Conservation (phyloP, 257 asterid genomes). For the Pogostemon cablin region DNA sequence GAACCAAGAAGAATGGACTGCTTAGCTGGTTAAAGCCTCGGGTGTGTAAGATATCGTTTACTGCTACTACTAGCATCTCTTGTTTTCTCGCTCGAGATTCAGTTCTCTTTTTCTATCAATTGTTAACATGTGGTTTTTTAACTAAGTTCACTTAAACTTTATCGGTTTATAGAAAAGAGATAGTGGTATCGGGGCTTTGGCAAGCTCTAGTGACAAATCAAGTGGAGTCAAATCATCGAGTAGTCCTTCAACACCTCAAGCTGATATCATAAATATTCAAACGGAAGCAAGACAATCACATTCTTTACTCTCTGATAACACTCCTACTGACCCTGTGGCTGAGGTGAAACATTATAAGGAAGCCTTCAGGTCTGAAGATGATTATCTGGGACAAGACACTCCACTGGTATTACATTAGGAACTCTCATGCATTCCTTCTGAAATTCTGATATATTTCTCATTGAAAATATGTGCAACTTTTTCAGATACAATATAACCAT, state of each 20-base stretch:
- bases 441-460: slow-evolving; percentile 4
- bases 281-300: slow-evolving; percentile 69
- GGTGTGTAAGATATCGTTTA: too few relatives aligned
- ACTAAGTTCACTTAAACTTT: slow-evolving; percentile 34
- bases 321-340: slow-evolving; percentile 57
- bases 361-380: slow-evolving; percentile 57
- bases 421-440: slow-evolving; percentile 29
- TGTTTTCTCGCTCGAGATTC: slow-evolving; percentile 9
- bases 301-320: slow-evolving; percentile 69
- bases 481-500: slow-evolving; percentile 19
- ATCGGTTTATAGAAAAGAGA: slow-evolving; percentile 74
- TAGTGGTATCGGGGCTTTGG: slow-evolving; percentile 70
- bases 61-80: too few relatives aligned
- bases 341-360: slow-evolving; percentile 61
- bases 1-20: too few relatives aligned
- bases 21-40: too few relatives aligned
- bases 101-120: slow-evolving; percentile 6
- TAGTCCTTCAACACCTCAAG: slow-evolving; percentile 91
- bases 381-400: slow-evolving; percentile 65
- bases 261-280: slow-evolving; percentile 60
- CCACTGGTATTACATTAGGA: slow-evolving; percentile 61
- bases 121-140: slow-evolving; percentile 28
- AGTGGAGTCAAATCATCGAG: slow-evolving; percentile 87
- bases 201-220: slow-evolving; percentile 90
- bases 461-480: slow-evolving; percentile 6